Base-by-base conservation (phyloP, 108 stramenopile genomes). In the Cyclotella distinguenda region DNA sequence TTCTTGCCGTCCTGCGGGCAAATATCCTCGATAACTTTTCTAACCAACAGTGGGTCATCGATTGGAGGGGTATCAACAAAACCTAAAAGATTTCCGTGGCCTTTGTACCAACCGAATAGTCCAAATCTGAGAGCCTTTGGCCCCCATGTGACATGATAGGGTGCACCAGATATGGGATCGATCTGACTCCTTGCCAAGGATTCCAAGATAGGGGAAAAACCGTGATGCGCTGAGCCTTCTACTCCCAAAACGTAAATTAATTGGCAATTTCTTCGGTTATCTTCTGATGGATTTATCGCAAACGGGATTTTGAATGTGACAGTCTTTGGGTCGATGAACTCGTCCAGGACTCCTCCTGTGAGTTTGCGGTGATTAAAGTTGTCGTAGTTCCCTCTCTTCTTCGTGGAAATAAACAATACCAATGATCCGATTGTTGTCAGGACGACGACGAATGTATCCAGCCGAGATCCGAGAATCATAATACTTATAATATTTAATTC, bases 161-260 rank as follows among this genome's bases (percentile, higher is more conserved):
- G 55, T 5, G 23, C 25, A 27, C 68, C 64, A 18, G 60, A 33
- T 11, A 50, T 43, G 9, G 67, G 50, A 69, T 69, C 73, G 25
- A 74, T 38, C 43, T 72, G 71, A 30, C 36, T 40, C 28, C 43
- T 32, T 22, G 71, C 71, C 27, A 72, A 35, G 13, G 25, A 34
- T 49, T 72, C 57, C 6, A 72, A 27, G 10, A 74, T 47, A 2
- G 67, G 60, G 10, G 42, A n/a, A 57, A 74, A 48, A 15, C 73
- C 73, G 49, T 74, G 73, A 36, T 74, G 73, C 6, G 13, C 46
- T 1, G 73, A 44, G 6, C 73, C 73, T 35, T 74, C 73, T 23
- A 74, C 73, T n/a, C 73, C 73, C 39, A 62, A 28, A 11, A 74
- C 51, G 21, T 69, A 74, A 22, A 74, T 61, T 18, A 74, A 54